Percentiles rank a stretch among this genome's conserved stretches.
phyloP scores from a whole-genome alignment of 805 yeast genomes.

The Peterozyma xylosa region DNA sequence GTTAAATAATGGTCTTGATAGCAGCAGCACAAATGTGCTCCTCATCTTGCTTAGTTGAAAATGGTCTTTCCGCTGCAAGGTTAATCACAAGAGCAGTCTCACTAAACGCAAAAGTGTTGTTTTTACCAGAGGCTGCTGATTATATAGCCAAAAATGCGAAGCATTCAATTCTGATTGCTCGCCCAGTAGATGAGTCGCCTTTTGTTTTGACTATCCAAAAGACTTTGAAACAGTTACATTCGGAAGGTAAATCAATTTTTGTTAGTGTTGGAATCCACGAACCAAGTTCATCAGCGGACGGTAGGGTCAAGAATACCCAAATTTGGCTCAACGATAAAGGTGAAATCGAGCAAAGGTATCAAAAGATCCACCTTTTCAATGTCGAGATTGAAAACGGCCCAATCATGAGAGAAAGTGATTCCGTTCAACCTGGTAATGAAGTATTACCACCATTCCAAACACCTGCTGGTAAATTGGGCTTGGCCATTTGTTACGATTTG shows the following conservation, averaged over 20 bases:
- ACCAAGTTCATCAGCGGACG: slow-evolving; percentile 38
- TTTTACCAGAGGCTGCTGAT: slow-evolving; percentile 92
- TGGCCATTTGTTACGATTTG: slow-evolving; percentile 79
- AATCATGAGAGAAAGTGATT: slow-evolving; percentile 63
- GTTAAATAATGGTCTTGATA: slow-evolving; percentile 39
- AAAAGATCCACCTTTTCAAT: slow-evolving; percentile 84
- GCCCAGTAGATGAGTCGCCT: slow-evolving; percentile 30
- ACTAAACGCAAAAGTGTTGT: slow-evolving; percentile 57
- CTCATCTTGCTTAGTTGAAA: slow-evolving; percentile 49
- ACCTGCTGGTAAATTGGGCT: slow-evolving; percentile 59
- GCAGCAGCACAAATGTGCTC: slow-evolving; percentile 90
- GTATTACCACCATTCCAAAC: slow-evolving; percentile 49
- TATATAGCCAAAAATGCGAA: slow-evolving; percentile 66
- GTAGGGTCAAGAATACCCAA: slow-evolving; percentile 61
- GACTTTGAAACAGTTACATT: slow-evolving; percentile 34
- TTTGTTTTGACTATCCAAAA: slow-evolving; percentile 36
- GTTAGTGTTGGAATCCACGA: slow-evolving; percentile 89
- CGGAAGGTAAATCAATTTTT: slow-evolving; percentile 35
- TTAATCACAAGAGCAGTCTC: slow-evolving; percentile 60
- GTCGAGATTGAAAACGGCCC: slow-evolving; percentile 82
- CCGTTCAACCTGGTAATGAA: slow-evolving; percentile 72
- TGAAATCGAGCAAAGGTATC: slow-evolving; percentile 59
- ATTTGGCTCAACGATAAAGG: slow-evolving; percentile 68
- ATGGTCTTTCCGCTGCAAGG: slow-evolving; percentile 50
- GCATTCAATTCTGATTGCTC: slow-evolving; percentile 59